A percentile compares a stretch with the other conserved stretches of the same genome.
Evolutionary conservation across 345 rosid species (phyloP).

Genomic region (Aegle marmelos): DNA sequence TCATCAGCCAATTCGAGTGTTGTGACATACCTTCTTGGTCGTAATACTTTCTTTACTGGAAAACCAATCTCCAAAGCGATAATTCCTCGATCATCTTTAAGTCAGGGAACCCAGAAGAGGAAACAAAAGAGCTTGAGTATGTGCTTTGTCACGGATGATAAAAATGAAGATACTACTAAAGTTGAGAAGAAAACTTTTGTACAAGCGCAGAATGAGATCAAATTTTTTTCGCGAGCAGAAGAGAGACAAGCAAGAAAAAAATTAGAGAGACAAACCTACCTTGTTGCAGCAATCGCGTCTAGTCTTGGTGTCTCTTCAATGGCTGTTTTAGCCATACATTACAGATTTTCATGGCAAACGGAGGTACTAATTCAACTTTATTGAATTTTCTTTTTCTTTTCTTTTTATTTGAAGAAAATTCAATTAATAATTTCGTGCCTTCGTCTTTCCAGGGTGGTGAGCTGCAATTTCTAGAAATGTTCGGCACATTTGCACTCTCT

Average conservation of each 20-base stretch:
- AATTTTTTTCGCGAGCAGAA: constrained; percentile 17
- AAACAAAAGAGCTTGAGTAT: constrained; percentile 2
- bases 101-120: not conserved
- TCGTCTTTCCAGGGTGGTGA: constrained; percentile 40
- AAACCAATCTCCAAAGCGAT: constrained; percentile 2
- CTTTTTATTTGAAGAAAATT: too few relatives aligned
- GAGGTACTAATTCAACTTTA: constrained; percentile 30
- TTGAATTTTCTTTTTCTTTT: not conserved
- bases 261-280: constrained; percentile 45
- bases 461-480: constrained; percentile 46
- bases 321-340: constrained; percentile 54
- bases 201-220: constrained; percentile 1
- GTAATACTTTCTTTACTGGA: not conserved
- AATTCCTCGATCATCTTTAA: not conserved
- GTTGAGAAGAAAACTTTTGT: not conserved
- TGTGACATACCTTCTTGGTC: not conserved
- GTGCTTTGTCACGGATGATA: constrained; percentile 15
- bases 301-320: constrained; percentile 53
- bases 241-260: constrained; percentile 44
- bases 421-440: not conserved
- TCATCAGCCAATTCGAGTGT: constrained; percentile 10
- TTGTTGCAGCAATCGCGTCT: constrained; percentile 61
- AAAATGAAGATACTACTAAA: not conserved
- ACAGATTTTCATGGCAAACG: constrained; percentile 64
- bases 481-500: constrained; percentile 52